Evolutionary conservation across 768 basidiomycete genomes (phyloP), one percentile per base, ranked within the genome.

Genomic region (Xerocomellus chrysenteron): DNA sequence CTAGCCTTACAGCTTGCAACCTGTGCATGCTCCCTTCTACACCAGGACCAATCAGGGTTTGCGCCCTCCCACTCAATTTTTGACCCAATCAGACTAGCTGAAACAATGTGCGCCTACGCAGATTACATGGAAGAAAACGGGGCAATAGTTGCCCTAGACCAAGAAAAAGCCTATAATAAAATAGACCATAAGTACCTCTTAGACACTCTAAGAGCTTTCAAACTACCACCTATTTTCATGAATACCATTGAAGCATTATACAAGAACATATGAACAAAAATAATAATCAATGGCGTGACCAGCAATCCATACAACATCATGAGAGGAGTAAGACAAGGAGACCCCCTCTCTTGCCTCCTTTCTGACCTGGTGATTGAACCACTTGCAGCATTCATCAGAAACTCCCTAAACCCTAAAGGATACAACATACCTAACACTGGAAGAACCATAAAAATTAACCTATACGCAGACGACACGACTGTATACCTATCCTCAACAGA

Each of bases 121-220:
- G n/a, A 50, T 0, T 65, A 66, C 11, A 60, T 58, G n/a, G 61
- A 67, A 28, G 54, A 54, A 41, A 61, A 76, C 26, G 67, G 75
- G 0, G 26, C 42, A 0, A 72, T 77, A 0, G 36, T 77, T 0
- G 53, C 64, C 0, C 67, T 77, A 0, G 74, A 76, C 60, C 75
- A 77, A 53, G 75, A 76, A 55, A 76, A 76, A 56, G 49, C 49
- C 0, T 75, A 76, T 36, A 71, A 77, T 30, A 75, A 73, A 50
- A 71, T 77, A 0, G 21, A 28, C 0, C 74, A 76, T 28, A 30
- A 57, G 3, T 78, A 69, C 64, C 55, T 77, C 1, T 0, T 50
- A 2, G 3, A 6, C 0, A 37, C 17, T 2, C 12, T 49, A 1
- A 7, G 2, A 0, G n/a, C 35, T 2, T 49, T 28, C 26, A 2